Conservation (phyloP, 495 filamentous ascomycete species). For the Neurospora intermedia region DNA sequence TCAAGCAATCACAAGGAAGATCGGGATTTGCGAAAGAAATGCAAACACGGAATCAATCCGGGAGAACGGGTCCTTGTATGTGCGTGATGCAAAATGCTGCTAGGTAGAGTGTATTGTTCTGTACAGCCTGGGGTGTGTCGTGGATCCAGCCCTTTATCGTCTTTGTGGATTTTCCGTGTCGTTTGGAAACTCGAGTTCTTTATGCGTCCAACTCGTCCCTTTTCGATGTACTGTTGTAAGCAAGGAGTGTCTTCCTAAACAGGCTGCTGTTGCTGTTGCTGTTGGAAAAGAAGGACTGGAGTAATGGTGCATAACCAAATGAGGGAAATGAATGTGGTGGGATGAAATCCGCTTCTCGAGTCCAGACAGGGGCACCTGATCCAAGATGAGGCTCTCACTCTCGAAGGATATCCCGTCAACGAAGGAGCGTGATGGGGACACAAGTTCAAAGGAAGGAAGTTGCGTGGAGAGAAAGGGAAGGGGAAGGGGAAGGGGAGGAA, state of each 20-base stretch:
- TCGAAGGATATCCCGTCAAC: not conserved
- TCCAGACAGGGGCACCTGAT: not conserved
- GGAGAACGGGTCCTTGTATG: not conserved
- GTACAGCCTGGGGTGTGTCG: not conserved
- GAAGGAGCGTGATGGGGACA: not conserved
- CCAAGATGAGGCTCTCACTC: not conserved
- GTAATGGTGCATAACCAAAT: not conserved
- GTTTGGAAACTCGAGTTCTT: not conserved
- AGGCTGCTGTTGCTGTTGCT: not conserved
- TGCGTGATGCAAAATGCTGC: not conserved
- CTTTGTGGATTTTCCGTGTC: not conserved
- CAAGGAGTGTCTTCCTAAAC: not conserved
- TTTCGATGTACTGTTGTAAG: not conserved
- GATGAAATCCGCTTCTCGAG: not conserved
- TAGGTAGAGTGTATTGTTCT: not conserved
- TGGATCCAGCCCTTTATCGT: slow-evolving; percentile 6
- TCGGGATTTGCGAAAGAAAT: not conserved
- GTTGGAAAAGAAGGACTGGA: not conserved
- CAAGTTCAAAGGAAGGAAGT: not conserved
- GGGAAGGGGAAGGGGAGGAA: not conserved
- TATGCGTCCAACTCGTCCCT: not conserved
- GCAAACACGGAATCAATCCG: not conserved
- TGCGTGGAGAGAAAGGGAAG: not conserved
- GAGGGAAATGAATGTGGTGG: not conserved
- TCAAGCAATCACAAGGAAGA: not conserved